Evolutionary conservation across 1,139 yeast genomes (phyloP), one percentile per base, ranked within the genome.

Genomic region (Pichia sp.): DNA sequence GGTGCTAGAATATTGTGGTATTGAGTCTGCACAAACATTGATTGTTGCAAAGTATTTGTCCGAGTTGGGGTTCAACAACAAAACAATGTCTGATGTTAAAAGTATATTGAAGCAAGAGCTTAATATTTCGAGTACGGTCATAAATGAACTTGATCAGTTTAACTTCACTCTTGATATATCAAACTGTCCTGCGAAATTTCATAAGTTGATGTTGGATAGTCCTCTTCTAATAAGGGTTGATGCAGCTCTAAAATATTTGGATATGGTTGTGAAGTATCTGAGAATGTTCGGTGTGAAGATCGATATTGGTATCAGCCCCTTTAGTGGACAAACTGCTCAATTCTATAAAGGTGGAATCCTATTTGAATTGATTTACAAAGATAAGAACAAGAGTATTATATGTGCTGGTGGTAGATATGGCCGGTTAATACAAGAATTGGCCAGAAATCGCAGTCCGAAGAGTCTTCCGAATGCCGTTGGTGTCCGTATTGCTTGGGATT

Each of bases 401-500:
- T 93, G 93, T 11, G 91, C 94, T 1, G 98, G 98, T 35, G 98
- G 98, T 1, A 67, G 98, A 39, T 91, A 86, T 55, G 97, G 91
- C 55, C 64, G 69, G 19, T 67, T 89, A 49, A 73, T 88, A 18
- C 66, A 74, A 3, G 71, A 79, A 15, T 71, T 85, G 46, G 73
- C 86, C 0, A 74, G 77, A 49, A 55, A 58, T 34, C 59, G 57
- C 37, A 45, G 55, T 6, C 46, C 55, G 1, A 42, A 48, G 5
- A 43, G 51, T 4, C 48, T 70, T 1, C 74, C 74, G 12, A 74
- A 74, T 51, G 94, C 86, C 0, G 96, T 88, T 26, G 97, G 97
- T 0, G 83, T 91, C 54, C 80, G 85, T 47, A 61, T 91, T 42
- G 81, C 82, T 0, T 74, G 82, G 68, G 84, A 78, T 52, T 70